Base-by-base conservation (phyloP, 495 filamentous ascomycete species). In the Neurospora sp. region DNA sequence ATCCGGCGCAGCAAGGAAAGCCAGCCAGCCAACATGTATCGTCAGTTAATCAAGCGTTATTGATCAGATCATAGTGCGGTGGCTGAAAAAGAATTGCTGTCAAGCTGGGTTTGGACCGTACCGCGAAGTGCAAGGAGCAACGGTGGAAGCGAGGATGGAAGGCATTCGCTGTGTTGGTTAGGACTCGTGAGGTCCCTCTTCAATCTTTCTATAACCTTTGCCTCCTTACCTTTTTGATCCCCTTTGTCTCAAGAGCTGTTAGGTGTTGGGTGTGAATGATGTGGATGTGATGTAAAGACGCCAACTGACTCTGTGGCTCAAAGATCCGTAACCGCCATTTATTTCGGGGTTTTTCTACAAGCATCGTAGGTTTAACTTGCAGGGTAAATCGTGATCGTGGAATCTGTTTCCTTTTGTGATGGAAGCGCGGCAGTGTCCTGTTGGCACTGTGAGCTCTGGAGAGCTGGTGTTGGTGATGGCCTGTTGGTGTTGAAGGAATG, bases 321-420 rank as follows among this genome's bases (percentile, higher is more conserved):
- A 31, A 62, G 2, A 16, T 62, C 7, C 1, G 23, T 1, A 16
- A 62, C 2, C 1, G 27, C 10, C 5, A 9, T 35, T 4, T 0
- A 4, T 62, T 31, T 31, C 12, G 23, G 23, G 7, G 5, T 16
- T 62, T 18, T 14, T 35, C 46, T 27, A 31, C 12, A 31, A 20
- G 5, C 23, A 16, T 31, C 5, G 2, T 3, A 3, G 10, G 6
- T 9, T 27, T 3, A 0, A 6, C 48, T 14, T 5, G 0, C 2
- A 27, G 6, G 0, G 23, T 27, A 9, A 31, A 2, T 2, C 1
- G 3, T 31, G 1, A 59, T 0, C 1, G 5, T 31, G 0, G 11
- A 31, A 7, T 27, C 10, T 6, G 27, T 27, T 14, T 6, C 4
- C 12, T 27, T 14, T 31, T 3, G 4, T 31, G 12, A 1, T 27